Evolutionary conservation across 2,329 filamentous ascomycete genomes (phyloP), one percentile per base, ranked within the genome.

Genomic region (Trichoderma aggressivum): DNA sequence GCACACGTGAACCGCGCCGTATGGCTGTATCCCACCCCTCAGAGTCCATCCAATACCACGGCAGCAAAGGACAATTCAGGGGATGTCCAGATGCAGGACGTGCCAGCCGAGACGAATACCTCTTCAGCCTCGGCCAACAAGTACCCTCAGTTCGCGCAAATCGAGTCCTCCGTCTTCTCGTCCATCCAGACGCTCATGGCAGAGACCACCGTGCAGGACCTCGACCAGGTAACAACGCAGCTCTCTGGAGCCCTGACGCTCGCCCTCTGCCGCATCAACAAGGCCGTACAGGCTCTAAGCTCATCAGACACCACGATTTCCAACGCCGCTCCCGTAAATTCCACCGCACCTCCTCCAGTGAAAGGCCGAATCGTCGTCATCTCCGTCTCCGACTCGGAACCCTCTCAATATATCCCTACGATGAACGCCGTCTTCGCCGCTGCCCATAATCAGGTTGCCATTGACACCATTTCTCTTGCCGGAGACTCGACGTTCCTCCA

Each of bases 381-480:
- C 68, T 97, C 93, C 61, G 94, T 98, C 5, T 97, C 93, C 60
- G 94, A 94, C 78, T 87, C 87, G 55, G 92, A 95, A 76, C 89
- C 97, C 0, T 90, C 94, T 6, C 92, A 98, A 81, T 99, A 99
- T 83, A 99, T 99, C 70, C 92, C 95, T 0, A 96, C 97, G 75
- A 99, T 99, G 96, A 99, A 99, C 83, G 89, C 92, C 76, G 97
- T 98, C 73, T 99, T 99, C 81, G 96, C 96, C 3, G 96, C 95
- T 72, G 93, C 97, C 77, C 91, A 95, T 74, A 88, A 94, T 70
- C 89, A 89, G 76, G 94, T 99, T 74, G 93, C 94, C 28, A 94
- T 99, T 77, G 96, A 99, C 80, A 95, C 97, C 39, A 88, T 97
- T 72, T 92, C 97, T 75, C 86, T 99, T 14, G 90, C 91, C 55